Evolutionary conservation across 345 rosid genomes (phyloP), one percentile per base, ranked within the genome.

Genomic region (Toxicodendron radicans): DNA sequence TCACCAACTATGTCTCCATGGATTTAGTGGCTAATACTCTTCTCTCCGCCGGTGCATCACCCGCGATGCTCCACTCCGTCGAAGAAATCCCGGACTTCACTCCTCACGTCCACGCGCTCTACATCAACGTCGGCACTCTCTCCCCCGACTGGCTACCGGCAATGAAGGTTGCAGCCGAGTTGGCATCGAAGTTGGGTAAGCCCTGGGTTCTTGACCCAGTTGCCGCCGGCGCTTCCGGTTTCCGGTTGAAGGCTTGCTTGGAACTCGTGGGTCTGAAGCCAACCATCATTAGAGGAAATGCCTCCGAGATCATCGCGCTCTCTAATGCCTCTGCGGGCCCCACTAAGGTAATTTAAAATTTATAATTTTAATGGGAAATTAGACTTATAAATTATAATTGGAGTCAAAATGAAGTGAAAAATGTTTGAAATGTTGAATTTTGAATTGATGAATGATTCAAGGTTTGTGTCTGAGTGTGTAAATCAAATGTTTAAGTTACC

Each of bases 201-300:
- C 97, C 99, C 0, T 92, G 99, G 97, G 88, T 91, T 76, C 92
- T 95, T 30, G 97, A 92, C 80, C 97, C 97, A 1, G 97, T 92
- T 30, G 97, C 99, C 18, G 93, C 89, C n/a, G 92, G 92, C 17
- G 91, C 91, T 72, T 86, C 97, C 5, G 53, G 65, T 23, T 92
- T 88, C 85, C 92, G 97, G 69, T 77, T 95, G 65, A 88, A 79
- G 18, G 84, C 92, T 1, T 95, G 99, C 68, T 68, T 88, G 79
- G 97, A 91, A 76, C 95, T 92, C 43, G 78, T 88, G n/a, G 76
- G 71, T 71, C 70, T 87, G 18, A 83, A 81, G 71, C 99, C 97
- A 43, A 73, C 86, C 24, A 91, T 94, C 11, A 89, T 94, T 65
- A 81, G 95, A 68, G 97, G 99, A 7, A 94, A 92, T 78, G 97